Percentiles rank a stretch among this genome's conserved stretches.
Evolutionary conservation across 441 rosid genomes (phyloP).

Genomic region (Macaranga tanarius): DNA sequence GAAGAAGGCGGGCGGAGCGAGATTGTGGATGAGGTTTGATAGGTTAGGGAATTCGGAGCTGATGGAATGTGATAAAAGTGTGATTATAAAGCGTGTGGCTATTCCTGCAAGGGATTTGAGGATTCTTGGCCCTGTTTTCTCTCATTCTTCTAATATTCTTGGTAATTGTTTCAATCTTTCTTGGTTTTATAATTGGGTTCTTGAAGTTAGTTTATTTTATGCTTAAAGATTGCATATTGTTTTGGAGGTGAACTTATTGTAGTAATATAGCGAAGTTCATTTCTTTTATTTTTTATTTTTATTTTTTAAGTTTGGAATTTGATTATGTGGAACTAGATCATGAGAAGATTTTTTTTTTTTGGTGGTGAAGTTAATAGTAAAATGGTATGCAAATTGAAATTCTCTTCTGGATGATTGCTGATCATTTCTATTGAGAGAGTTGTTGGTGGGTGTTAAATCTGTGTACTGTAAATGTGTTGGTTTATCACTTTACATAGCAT

Average conservation of each 20-base stretch:
- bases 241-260: too few relatives aligned
- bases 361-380: too few relatives aligned
- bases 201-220: too few relatives aligned
- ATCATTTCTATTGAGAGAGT: too few relatives aligned
- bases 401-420: too few relatives aligned
- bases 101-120: constrained; percentile 95
- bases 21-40: constrained; percentile 92
- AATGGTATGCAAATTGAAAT: too few relatives aligned
- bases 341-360: too few relatives aligned
- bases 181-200: background rate
- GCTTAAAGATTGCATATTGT: too few relatives aligned
- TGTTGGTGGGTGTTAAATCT: too few relatives aligned
- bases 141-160: constrained; percentile 87
- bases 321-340: background rate
- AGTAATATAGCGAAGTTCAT: too few relatives aligned
- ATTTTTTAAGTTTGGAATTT: background rate
- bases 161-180: constrained; percentile 40
- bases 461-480: too few relatives aligned
- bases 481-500: background rate
- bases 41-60: constrained; percentile 73
- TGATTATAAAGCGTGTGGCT: constrained; percentile 67
- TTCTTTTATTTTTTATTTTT: background rate
- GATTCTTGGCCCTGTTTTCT: constrained; percentile 88
- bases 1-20: constrained; percentile 74
- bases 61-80: constrained; percentile 81